Conservation (phyloP, 495 filamentous ascomycete species). For the Aspergillus nidulans region DNA sequence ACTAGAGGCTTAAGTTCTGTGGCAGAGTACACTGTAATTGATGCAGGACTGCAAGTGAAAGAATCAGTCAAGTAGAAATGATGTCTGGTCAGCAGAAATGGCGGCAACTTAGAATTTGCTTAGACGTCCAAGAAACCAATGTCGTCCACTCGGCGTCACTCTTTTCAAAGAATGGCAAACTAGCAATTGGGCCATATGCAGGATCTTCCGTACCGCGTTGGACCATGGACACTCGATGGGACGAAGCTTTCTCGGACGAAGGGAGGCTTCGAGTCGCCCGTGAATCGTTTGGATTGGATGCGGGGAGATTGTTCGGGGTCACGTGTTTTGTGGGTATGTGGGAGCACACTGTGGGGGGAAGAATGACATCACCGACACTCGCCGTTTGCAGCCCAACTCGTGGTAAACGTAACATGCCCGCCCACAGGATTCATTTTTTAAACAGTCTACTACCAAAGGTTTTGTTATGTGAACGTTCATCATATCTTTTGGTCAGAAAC, state of each 20-base stretch:
- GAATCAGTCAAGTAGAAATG: background rate
- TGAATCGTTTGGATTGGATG: background rate
- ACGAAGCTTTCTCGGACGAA: slow-evolving; percentile 40
- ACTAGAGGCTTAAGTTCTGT: background rate
- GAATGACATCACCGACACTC: background rate
- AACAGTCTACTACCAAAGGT: background rate
- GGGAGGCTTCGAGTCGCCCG: slow-evolving; percentile 21
- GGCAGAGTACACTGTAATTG: background rate
- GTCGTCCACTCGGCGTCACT: background rate
- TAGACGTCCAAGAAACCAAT: background rate
- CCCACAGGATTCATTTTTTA: too few relatives aligned
- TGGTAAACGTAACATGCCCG: too few relatives aligned
- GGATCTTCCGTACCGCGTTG: background rate
- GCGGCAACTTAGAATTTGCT: background rate
- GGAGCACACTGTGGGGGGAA: too few relatives aligned
- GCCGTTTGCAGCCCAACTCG: background rate
- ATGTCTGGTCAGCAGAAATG: background rate
- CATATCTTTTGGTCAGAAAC: slow-evolving; percentile 12
- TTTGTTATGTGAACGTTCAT: slow-evolving; percentile 7
- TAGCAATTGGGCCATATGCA: background rate
- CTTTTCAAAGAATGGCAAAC: slow-evolving; percentile 9
- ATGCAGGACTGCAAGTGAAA: too few relatives aligned
- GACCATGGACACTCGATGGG: background rate
- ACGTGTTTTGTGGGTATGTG: slow-evolving; percentile 10
- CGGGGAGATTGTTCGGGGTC: slow-evolving; percentile 11